phyloP scores from a whole-genome alignment of 1,284 basidiomycete genomes.

The Sporisorium reilianum region DNA sequence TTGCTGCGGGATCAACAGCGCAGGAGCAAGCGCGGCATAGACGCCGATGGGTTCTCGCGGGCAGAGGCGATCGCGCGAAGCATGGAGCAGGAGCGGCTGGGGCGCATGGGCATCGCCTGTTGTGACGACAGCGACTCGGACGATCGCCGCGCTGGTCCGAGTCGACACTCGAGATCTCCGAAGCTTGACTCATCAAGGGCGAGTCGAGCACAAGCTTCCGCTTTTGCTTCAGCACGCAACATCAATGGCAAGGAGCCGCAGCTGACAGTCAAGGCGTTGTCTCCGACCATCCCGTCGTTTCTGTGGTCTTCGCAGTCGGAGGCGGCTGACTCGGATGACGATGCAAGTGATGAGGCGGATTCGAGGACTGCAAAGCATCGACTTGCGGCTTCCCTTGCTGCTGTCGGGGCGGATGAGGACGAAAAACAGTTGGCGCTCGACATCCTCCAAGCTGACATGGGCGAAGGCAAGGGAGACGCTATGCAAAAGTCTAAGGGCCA shows the following conservation, averaged over 20 bases:
- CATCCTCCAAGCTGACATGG: constrained; percentile 26
- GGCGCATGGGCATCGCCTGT: constrained; percentile 28
- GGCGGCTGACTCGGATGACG: constrained; percentile 18
- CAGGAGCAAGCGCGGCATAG: constrained; percentile 28
- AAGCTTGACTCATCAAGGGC: neutral
- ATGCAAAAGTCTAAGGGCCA: constrained; percentile 1
- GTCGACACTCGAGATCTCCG: neutral
- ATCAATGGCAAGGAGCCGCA: constrained; percentile 9
- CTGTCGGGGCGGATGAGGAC: constrained; percentile 22
- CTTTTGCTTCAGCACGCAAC: neutral
- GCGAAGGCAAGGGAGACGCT: neutral
- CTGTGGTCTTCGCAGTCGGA: constrained; percentile 49
- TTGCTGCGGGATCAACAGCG: constrained; percentile 29
- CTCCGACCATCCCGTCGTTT: constrained; percentile 44
- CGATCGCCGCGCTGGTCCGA: neutral
- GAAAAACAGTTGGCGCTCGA: constrained; percentile 21
- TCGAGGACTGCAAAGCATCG: neutral
- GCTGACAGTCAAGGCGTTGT: constrained; percentile 33
- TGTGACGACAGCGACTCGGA: neutral
- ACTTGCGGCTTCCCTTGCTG: constrained; percentile 20
- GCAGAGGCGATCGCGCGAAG: constrained; percentile 38
- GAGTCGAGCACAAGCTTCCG: neutral
- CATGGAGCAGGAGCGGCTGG: constrained; percentile 44
- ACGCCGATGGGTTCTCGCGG: constrained; percentile 36
- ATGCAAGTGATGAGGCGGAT: neutral